Evolutionary conservation across 2,329 filamentous ascomycete genomes (phyloP), one percentile per base, ranked within the genome.

Genomic region (Fusarium floridanum): DNA sequence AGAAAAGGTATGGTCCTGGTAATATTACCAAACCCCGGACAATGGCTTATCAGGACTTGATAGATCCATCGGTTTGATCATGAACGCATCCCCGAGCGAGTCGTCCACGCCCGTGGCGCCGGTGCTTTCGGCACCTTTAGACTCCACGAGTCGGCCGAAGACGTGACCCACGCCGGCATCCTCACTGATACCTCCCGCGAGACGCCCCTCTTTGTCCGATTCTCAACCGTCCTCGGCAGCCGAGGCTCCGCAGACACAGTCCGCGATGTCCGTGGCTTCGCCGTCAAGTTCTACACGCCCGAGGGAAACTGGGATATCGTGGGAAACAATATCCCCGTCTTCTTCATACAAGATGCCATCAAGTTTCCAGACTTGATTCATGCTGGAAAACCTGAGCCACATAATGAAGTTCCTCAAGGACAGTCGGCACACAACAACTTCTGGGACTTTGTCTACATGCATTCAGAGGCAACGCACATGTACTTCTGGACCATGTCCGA

Each of bases 181-280:
- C 82, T 94, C 5, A 84, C 81, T 0, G 83, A 85, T 4, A 83
- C 85, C 0, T 88, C 87, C 12, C 91, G 93, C 75, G 81, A 92
- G 76, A 84, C 81, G 0, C 81, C 81, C 0, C 61, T 82, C 0
- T 82, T 82, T 11, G 16, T 82, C 17, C 91, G 94, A 0, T 95
- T 97, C 81, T 96, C 93, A 0, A 96, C 94, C 0, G 94, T 94
- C 0, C 86, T 94, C 2, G 93, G 93, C 8, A 94, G 91, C 79
- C 88, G 91, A 37, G 94, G 94, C 14, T 94, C 91, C 61, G 92
- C 93, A 7, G 94, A 97, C 80, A 95, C 93, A 0, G 94, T 95
- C 1, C 90, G 94, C n/a, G 94, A 97, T 85, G 92, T 95, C 3
- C 90, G 93, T 41, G 94, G 94, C 1, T 97, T 96, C 73, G 93